Conservation (phyloP, 2,329 filamentous ascomycete genomes). For the Colletotrichum karsti region DNA sequence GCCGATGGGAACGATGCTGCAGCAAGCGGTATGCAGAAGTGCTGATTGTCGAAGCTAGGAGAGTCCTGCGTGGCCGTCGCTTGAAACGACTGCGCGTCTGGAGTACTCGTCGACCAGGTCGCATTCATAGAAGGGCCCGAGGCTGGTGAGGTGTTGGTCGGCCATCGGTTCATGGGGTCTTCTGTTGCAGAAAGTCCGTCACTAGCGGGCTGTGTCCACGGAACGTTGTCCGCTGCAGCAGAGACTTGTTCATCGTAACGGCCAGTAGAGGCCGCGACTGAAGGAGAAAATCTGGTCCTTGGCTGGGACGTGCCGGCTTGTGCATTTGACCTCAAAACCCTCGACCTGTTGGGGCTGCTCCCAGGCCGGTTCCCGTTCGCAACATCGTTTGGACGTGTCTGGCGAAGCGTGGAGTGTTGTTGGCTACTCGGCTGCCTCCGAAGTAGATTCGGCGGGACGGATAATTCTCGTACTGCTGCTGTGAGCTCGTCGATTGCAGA, state of each 20-base stretch:
- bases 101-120: not conserved
- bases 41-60: not conserved
- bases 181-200: not conserved
- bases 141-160: not conserved
- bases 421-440: not conserved
- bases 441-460: not conserved
- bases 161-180: not conserved
- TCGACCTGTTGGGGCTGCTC: not conserved
- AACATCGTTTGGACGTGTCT: not conserved
- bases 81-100: constrained; percentile 2
- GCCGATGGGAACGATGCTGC: not conserved
- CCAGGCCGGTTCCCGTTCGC: not conserved
- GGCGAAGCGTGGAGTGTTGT: not conserved
- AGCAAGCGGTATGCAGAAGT: not conserved
- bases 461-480: constrained; percentile 37
- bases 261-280: not conserved
- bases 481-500: constrained; percentile 42
- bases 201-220: not conserved
- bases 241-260: constrained; percentile 1
- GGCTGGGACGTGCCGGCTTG: not conserved
- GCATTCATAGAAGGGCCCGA: not conserved
- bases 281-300: constrained; percentile 10
- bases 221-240: not conserved
- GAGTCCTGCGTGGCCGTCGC: not conserved
- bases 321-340: not conserved